phyloP scores from a whole-genome alignment of 176 grass and related monocot genomes.

The Avena atlantica region DNA sequence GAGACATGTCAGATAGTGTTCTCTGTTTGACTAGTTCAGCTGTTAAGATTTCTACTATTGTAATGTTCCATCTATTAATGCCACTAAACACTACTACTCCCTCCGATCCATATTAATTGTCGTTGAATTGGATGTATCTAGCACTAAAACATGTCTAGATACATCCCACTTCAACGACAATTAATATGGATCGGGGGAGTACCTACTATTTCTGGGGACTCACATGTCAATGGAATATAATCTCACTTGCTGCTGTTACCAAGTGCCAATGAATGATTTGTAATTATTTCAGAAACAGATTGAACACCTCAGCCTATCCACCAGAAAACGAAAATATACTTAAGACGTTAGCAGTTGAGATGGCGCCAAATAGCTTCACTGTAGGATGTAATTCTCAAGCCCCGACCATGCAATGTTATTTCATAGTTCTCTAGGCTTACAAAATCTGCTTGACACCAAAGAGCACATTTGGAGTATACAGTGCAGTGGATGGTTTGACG shows the following conservation, averaged over 20 bases:
- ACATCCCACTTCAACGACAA: no score
- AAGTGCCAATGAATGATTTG: neutral
- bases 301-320: neutral
- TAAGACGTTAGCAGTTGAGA: conserved; percentile 6
- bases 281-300: conserved; percentile 9
- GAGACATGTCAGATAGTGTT: neutral
- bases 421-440: neutral
- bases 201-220: no score
- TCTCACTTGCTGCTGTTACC: no score
- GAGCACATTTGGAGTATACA: neutral
- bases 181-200: no score
- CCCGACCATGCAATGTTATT: neutral
- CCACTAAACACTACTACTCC: neutral
- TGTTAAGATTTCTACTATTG: neutral
- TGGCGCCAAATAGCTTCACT: neutral
- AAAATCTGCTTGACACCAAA: neutral
- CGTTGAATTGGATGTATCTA: no score
- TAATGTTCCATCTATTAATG: neutral
- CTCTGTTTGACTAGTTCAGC: neutral
- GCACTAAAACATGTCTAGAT: no score
- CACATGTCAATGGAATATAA: no score
- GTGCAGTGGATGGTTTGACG: no score
- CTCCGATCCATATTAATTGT: no score
- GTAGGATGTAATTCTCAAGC: conserved; percentile 16
- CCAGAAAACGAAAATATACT: neutral